Evolutionary conservation across 2,329 filamentous ascomycete genomes (phyloP).

Genomic region (Hymenoscyphus fraxineus): DNA sequence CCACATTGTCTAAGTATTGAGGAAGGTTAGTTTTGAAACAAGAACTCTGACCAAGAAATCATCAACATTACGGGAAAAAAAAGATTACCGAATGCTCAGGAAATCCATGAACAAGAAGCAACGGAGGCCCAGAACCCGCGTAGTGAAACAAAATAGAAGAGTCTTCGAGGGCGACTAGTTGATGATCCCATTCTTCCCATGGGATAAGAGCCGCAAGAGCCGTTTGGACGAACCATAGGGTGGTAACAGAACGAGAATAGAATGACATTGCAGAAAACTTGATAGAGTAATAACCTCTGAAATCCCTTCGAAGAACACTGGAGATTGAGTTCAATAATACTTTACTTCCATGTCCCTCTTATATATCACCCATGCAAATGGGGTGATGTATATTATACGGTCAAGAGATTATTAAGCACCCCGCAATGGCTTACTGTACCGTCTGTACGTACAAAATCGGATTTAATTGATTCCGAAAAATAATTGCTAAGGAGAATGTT

Average conservation of each 20-base stretch:
- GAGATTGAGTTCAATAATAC: no score
- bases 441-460: no score
- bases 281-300: not conserved
- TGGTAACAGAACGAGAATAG: not conserved
- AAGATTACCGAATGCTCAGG: slow-evolving; percentile 48
- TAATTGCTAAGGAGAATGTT: no score
- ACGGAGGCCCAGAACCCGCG: slow-evolving; percentile 35
- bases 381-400: no score
- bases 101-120: slow-evolving; percentile 49
- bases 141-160: slow-evolving; percentile 43
- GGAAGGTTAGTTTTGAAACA: not conserved
- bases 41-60: not conserved
- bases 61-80: not conserved
- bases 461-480: no score
- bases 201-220: not conserved
- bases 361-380: no score
- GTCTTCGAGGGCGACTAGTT: slow-evolving; percentile 10
- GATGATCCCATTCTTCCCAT: slow-evolving; percentile 5
- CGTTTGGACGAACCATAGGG: not conserved
- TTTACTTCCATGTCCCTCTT: no score
- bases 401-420: no score
- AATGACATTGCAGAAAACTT: not conserved
- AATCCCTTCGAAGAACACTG: no score
- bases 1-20: slow-evolving; percentile 30
- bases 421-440: no score